These are phyloP conservation scores for Fusarium ambrosium DNA, from an alignment of 2,329 filamentous ascomycete genomes.

Conservation along the genomic window DNA sequence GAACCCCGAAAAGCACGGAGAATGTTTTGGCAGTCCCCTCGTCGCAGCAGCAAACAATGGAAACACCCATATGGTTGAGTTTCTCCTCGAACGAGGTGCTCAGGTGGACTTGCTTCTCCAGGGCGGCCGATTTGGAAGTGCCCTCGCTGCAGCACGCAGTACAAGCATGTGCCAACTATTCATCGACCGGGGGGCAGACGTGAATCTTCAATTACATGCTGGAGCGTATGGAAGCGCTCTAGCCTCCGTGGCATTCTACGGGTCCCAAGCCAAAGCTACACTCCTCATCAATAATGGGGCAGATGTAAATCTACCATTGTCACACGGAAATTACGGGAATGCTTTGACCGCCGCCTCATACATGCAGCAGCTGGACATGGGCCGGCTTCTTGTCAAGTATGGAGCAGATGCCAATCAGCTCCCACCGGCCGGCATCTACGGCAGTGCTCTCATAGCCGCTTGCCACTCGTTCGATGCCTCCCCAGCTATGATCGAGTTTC, in stretches of 20 bases:
- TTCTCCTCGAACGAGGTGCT: neutral
- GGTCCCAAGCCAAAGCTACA: accelerated
- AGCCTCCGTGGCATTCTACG: neutral
- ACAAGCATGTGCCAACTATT: neutral
- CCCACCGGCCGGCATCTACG: neutral
- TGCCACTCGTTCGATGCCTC: too few species aligned
- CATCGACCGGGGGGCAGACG: neutral
- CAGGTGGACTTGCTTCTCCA: neutral
- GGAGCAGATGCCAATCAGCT: neutral
- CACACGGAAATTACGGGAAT: neutral
- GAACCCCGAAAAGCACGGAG: neutral
- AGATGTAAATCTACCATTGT: neutral
- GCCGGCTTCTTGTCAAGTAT: neutral
- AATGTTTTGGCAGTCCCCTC: neutral
- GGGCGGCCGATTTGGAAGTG: neutral
- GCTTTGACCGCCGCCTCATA: neutral
- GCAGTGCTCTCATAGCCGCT: neutral
- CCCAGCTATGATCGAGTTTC: too few species aligned
- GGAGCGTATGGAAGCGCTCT: neutral
- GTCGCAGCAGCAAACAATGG: accelerated
- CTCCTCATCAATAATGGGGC: neutral
- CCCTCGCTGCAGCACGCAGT: neutral
- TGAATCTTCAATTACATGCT: neutral
- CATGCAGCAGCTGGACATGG: neutral
- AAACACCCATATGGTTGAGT: neutral